Conservation (phyloP, 2,329 filamentous ascomycete genomes). For the Ophiostoma tasmaniense region DNA sequence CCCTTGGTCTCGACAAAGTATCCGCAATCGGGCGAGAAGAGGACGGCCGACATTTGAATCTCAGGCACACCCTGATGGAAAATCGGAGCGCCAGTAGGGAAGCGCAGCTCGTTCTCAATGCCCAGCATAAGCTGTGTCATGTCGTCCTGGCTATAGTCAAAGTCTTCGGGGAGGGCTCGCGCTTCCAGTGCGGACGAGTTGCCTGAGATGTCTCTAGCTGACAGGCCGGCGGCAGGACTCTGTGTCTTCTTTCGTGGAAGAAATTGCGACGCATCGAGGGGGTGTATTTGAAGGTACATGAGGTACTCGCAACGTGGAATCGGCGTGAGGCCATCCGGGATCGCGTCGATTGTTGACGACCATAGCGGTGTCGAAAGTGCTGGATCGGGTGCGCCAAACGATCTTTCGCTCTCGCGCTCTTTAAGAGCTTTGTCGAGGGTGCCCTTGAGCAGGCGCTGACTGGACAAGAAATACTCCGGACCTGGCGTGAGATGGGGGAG, state of each 20-base stretch:
- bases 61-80: slow-evolving; percentile 39
- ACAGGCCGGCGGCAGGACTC: not conserved
- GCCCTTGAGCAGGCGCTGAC: slow-evolving; percentile 59
- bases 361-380: slow-evolving; percentile 54
- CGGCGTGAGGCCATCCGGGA: slow-evolving; percentile 49
- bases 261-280: slow-evolving; percentile 35
- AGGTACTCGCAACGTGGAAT: slow-evolving; percentile 81
- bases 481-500: slow-evolving; percentile 71
- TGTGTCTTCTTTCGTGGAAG: not conserved
- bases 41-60: slow-evolving; percentile 53
- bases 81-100: slow-evolving; percentile 51
- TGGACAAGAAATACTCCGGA: slow-evolving; percentile 47
- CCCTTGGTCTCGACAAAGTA: slow-evolving; percentile 59
- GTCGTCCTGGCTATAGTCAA: slow-evolving; percentile 15
- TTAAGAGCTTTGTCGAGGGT: slow-evolving; percentile 61
- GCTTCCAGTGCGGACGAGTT: not conserved
- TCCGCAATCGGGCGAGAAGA: slow-evolving; percentile 61
- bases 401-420: slow-evolving; percentile 49
- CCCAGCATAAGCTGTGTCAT: slow-evolving; percentile 27
- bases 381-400: slow-evolving; percentile 52
- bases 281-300: slow-evolving; percentile 71
- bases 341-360: slow-evolving; percentile 58
- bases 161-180: slow-evolving; percentile 8
- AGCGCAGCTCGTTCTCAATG: slow-evolving; percentile 55
- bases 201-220: not conserved